Evolutionary conservation across 2,329 filamentous ascomycete species (phyloP), one percentile per base, ranked within the genome.

Genomic region (Penicillium sp.): DNA sequence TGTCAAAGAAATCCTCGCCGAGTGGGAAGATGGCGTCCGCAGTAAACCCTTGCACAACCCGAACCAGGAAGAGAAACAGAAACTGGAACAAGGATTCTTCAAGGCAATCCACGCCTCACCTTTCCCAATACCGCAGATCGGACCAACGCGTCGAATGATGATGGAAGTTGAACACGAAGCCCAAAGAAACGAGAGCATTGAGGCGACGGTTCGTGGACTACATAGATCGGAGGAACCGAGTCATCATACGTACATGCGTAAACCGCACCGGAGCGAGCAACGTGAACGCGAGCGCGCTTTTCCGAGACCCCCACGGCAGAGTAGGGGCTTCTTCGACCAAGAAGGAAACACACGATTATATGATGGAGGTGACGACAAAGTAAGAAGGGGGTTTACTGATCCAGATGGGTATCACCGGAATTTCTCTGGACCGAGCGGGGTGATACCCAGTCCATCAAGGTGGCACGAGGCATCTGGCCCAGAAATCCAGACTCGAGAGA

Each of bases 111-210:
- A 16, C n/a, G 7, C 6, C n/a, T 10, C 40, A 16, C 28, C 43
- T 3, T 14, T 14, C 4, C 2, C 8, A 4, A 28, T 49, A 4
- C 26, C 28, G n/a, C 46, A 6, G 0, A 35, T 49, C 4, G 46
- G 46, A 16, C 16, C 28, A 2, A 49, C 46, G 8, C 46, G 46
- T 28, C 46, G 46, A 35, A 28, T 49, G 28, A 33, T 49, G 46
- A 33, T 49, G 46, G 28, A 49, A 22, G 46, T 49, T 16, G 46
- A 49, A 22, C 46, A 35, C 5, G 46, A 49, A 49, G 46, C 46
- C 11, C 16, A 49, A 2, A 49, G 7, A 6, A 7, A 22, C 7
- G 46, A 49, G 16, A 33, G 3, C 1, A 30, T 49, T 7, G 46
- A 49, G 8, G 16, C 33, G 28, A 49, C n/a, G 16, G 35, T 35